Percentiles rank a stretch among this genome's conserved stretches.
These are phyloP conservation scores for Strobilomyces dryophilus DNA, from an alignment of 768 basidiomycete species.

Conservation along the genomic window DNA sequence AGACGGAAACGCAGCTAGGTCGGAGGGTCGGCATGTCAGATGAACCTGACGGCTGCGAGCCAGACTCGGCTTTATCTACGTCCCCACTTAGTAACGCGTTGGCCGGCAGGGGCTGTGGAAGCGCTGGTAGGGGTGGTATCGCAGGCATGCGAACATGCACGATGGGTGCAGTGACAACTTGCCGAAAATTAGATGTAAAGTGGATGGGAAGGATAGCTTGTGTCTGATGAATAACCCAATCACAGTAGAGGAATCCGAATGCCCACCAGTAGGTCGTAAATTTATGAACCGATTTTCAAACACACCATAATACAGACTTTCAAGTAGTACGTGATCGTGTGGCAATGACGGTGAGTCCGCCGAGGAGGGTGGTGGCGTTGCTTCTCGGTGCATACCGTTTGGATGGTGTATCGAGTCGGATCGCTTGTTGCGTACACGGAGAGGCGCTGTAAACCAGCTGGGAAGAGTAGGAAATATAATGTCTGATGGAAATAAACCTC, in stretches of 20 bases:
- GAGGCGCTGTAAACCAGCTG: constrained; percentile 71
- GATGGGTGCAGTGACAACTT: constrained; percentile 57
- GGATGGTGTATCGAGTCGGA: constrained; percentile 49
- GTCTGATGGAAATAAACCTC: constrained; percentile 39
- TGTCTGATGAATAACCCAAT: constrained; percentile 5
- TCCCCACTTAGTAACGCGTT: constrained; percentile 24
- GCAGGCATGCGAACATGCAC: constrained; percentile 68
- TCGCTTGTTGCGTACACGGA: constrained; percentile 49
- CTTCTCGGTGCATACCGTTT: constrained; percentile 38
- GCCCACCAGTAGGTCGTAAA: constrained; percentile 59
- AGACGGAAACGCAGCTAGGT: constrained; percentile 49
- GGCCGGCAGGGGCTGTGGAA: constrained; percentile 27
- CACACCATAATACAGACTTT: constrained; percentile 61
- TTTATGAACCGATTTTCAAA: constrained; percentile 74
- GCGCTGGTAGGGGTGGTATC: constrained; percentile 57
- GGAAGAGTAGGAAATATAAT: constrained; percentile 73
- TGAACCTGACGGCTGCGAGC: constrained; percentile 11
- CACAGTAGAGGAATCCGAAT: neutral
- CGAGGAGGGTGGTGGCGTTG: constrained; percentile 30
- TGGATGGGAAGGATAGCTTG: constrained; percentile 65
- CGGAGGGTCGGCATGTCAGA: constrained; percentile 25
- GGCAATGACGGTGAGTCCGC: constrained; percentile 34
- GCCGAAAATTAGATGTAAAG: constrained; percentile 68
- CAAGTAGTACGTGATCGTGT: constrained; percentile 70
- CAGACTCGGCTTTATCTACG: constrained; percentile 22